Evolutionary conservation across 2,329 filamentous ascomycete species (phyloP).

Genomic region (Cordyceps tenuipes): DNA sequence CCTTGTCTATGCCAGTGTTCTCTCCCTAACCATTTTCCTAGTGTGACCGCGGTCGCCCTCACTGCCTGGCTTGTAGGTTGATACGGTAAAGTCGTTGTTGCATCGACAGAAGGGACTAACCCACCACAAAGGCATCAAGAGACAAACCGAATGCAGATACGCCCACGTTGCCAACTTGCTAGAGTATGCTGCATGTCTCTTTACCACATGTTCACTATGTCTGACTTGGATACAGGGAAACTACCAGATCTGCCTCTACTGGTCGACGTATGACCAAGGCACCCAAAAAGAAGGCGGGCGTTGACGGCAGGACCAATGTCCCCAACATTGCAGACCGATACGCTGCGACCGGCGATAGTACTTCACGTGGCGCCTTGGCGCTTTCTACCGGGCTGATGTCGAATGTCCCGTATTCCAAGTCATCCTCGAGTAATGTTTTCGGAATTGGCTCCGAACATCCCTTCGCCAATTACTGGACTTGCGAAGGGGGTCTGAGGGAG

Average conservation of each 20-base stretch:
- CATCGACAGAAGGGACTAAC: conserved; percentile 13
- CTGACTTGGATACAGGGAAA: conserved; percentile 38
- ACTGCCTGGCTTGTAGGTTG: conserved; percentile 57
- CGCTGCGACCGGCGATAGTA: conserved; percentile 33
- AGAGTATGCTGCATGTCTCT: conserved; percentile 44
- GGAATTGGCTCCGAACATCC: conserved; percentile 73
- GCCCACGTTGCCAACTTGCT: conserved; percentile 69
- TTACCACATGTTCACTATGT: not conserved
- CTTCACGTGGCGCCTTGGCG: conserved; percentile 43
- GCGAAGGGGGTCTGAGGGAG: conserved; percentile 64
- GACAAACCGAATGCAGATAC: conserved; percentile 68
- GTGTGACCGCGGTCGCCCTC: conserved; percentile 67
- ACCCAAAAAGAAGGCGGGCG: conserved; percentile 43
- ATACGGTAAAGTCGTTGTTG: conserved; percentile 16
- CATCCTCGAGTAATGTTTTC: conserved; percentile 68
- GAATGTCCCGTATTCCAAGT: conserved; percentile 62
- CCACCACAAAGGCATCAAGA: conserved; percentile 55
- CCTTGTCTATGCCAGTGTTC: not conserved
- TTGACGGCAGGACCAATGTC: conserved; percentile 31
- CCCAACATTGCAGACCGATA: conserved; percentile 50
- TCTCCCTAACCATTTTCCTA: conserved; percentile 24
- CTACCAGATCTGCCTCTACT: conserved; percentile 44
- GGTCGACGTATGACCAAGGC: conserved; percentile 49
- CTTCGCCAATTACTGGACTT: conserved; percentile 81
- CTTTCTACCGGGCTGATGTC: conserved; percentile 57